Evolutionary conservation across 2,329 filamentous ascomycete species (phyloP), one percentile per base, ranked within the genome.

Genomic region (Sodiomyces alkalinus): DNA sequence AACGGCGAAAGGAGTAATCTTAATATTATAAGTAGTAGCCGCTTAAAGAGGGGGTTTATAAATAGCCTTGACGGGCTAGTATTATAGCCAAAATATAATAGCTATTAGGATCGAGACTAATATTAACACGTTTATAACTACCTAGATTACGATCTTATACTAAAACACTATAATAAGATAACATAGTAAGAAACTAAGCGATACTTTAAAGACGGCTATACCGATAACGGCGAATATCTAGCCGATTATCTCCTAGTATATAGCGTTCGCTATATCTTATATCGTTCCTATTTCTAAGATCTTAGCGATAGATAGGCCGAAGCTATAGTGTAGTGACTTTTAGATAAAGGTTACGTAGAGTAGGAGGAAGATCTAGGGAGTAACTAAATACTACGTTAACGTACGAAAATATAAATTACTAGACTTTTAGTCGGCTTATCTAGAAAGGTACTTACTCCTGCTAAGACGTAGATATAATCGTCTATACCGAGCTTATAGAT

Each of bases 191-290:
- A 55, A 42, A 0, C 51, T 53, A 0, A 58, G 38, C 0, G 54
- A 55, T 27, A 41, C 35, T 19, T 59, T 59, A 1, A 53, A 49
- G 6, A 50, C 38, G 5, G 48, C 49, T 43, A 55, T 58, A 9
- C 51, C 54, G 2, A 53, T 26, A 5, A 58, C 39, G 1, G 48
- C 48, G 18, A 58, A 55, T 1, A 45, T 45, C 28, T 54, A 49
- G 4, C 48, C 48, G 6, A 51, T 44, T 6, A 38, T 36, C 31
- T 52, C 45, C 36, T 41, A 44, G 13, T 52, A 39, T 12, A 40
- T 39, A 1, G 51, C 48, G 1, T 37, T 22, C 2, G 42, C 39
- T 2, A 40, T 23, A 5, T 45, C 34, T 6, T 45, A 40, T 3
- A 14, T 10, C 7, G 11, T n/a, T 4, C 8, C 3, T 6, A 12